Conservation (phyloP, 345 rosid species). For the Geranium rotundifolium region DNA sequence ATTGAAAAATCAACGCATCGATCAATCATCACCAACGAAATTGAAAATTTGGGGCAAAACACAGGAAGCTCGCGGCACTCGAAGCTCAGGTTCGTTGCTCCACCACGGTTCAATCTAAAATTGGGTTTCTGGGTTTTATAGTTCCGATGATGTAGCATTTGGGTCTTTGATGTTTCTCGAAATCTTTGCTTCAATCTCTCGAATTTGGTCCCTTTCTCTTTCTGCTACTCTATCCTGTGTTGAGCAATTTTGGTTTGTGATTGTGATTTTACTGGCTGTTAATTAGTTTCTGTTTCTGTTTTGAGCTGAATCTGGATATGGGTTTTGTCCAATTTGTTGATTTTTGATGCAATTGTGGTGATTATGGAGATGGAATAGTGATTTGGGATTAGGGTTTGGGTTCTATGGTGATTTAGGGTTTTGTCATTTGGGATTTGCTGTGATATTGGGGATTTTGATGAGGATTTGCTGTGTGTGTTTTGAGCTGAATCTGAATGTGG, state of each 20-base stretch:
- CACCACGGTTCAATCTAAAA: not conserved
- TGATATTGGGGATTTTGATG: too few species aligned
- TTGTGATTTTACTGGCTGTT: not conserved
- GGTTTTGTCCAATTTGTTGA: not conserved
- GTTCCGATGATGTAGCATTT: not conserved
- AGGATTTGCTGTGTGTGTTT: too few species aligned
- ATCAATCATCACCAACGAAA: not conserved
- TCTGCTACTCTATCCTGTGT: not conserved
- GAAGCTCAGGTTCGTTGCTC: not conserved
- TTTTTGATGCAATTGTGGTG: not conserved
- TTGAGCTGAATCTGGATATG: not conserved
- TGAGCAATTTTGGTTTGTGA: not conserved
- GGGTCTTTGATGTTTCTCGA: not conserved
- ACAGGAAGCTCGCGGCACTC: not conserved
- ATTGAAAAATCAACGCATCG: too few species aligned
- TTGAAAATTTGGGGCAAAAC: not conserved
- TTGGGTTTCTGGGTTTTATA: not conserved
- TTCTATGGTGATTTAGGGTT: too few species aligned
- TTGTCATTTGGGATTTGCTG: too few species aligned
- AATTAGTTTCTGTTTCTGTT: not conserved
- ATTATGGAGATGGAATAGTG: conserved; percentile 4
- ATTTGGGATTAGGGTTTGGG: too few species aligned
- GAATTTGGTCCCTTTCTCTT: not conserved
- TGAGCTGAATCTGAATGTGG: not conserved
- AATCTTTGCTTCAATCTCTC: not conserved